phyloP scores from a whole-genome alignment of 805 yeast genomes.

The Priceomyces medius region DNA sequence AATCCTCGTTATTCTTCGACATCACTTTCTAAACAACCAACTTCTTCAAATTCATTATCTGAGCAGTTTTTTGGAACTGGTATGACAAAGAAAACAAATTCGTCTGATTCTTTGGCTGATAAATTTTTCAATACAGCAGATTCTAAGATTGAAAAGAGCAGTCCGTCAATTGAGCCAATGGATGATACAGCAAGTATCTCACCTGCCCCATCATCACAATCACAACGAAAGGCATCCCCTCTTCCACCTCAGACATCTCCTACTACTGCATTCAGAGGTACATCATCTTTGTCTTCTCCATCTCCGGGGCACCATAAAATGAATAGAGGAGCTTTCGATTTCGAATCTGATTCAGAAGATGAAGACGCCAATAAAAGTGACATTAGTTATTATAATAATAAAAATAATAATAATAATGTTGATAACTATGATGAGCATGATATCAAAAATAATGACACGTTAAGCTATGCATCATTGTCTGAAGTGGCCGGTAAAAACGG shows the following conservation, averaged over 20 bases:
- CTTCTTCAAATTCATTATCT: constrained; percentile 39
- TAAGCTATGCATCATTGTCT: constrained; percentile 46
- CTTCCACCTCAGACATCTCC: constrained; percentile 44
- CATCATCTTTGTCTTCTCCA: background rate
- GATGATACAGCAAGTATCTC: constrained; percentile 7
- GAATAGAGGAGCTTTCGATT: constrained; percentile 27
- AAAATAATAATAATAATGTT: constrained; percentile 6
- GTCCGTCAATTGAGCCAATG: constrained; percentile 6
- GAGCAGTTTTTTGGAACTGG: constrained; percentile 36
- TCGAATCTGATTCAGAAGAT: constrained; percentile 36
- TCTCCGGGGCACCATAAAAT: constrained; percentile 20
- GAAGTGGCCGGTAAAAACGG: constrained; percentile 52
- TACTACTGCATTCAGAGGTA: constrained; percentile 40
- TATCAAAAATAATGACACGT: constrained; percentile 7
- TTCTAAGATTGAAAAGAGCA: background rate
- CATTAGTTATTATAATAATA: background rate
- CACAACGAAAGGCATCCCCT: constrained; percentile 37
- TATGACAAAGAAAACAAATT: constrained; percentile 7
- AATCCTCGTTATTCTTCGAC: constrained; percentile 37
- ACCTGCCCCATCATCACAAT: constrained; percentile 7
- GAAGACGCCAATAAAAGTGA: constrained; percentile 15
- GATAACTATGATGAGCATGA: background rate
- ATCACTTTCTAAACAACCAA: constrained; percentile 39
- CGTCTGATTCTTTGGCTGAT: constrained; percentile 18
- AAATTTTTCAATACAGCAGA: constrained; percentile 17